These are phyloP conservation scores for Pelargonium nanum DNA, from an alignment of 345 rosid genomes.

Conservation along the genomic window DNA sequence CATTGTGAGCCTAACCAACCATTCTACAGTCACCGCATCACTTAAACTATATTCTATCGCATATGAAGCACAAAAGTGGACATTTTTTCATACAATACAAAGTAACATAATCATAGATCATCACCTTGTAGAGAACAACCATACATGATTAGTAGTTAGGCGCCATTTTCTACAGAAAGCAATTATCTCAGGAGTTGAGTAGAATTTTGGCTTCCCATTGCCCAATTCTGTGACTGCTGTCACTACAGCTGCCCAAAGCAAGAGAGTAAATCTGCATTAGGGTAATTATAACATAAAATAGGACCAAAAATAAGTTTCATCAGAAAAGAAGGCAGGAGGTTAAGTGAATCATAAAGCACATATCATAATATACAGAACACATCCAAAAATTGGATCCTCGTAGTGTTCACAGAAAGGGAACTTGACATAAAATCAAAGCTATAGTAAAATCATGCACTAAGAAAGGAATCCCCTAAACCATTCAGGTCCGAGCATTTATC, in stretches of 20 bases:
- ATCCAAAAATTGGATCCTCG: too few relatives aligned
- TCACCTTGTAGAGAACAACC: conserved; percentile 93
- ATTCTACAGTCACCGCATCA: background rate
- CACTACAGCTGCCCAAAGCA: conserved; percentile 66
- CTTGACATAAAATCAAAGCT: background rate
- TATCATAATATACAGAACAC: background rate
- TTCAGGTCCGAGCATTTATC: background rate
- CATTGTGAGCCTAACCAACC: background rate
- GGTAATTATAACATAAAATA: background rate
- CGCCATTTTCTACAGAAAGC: conserved; percentile 88
- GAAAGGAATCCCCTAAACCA: background rate
- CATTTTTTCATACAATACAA: background rate
- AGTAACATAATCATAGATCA: background rate
- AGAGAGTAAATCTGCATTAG: conserved; percentile 10
- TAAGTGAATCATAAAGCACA: background rate
- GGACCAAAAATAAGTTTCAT: background rate
- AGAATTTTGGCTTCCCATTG: conserved; percentile 83
- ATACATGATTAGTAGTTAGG: conserved; percentile 80
- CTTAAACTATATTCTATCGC: too few relatives aligned
- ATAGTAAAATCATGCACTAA: background rate
- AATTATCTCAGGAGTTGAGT: conserved; percentile 79
- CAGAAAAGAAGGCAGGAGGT: background rate
- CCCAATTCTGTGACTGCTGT: conserved; percentile 92
- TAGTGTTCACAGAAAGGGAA: background rate
- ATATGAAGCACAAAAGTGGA: too few relatives aligned